Base-by-base conservation (phyloP, 2,329 filamentous ascomycete genomes). In the Purpureocillium takamizusanense region DNA sequence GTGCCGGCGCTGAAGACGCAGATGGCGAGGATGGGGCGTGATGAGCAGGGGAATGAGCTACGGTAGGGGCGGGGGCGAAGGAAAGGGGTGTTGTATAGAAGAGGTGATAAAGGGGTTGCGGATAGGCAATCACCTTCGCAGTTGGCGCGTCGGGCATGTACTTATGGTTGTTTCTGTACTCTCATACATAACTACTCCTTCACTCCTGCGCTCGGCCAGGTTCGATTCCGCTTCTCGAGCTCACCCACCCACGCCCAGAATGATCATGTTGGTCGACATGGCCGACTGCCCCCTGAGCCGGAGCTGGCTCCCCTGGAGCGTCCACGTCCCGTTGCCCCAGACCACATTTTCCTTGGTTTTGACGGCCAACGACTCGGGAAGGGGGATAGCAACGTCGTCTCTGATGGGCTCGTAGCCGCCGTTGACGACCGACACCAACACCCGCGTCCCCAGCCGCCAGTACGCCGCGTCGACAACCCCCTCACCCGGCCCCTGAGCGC, bases 1-100 rank as follows among this genome's bases (percentile, higher is more conserved):
- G 48, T 42, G 21, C 50, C 53, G 7, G 42, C 43, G 15, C 41
- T 66, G 37, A 59, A 54, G 46, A 60, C 52, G 18, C 59, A 63
- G 43, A 57, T 54, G 37, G 43, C 51, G 27, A 52, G 62, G 31
- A 42, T 65, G 46, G 46, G 48, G 4, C 49, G 53, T 23, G 46
- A 53, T 36, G 47, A 45, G 31, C 38, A 45, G 23, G 54, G 51
- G 0, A 39, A 41, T n/a, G 28, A 35, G 11, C 45, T 41, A 15
- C 41, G 45, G 27, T 41, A 29, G 21, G 21, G 21, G 6, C 6
- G 5, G 21, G 21, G 10, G 21, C 10, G 21, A 10, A n/a, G n/a
- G n/a, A n/a, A n/a, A n/a, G 21, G 6, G 10, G 21, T 6, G 21
- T 25, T 10, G 5, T 5, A 25, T 10, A 25, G 5, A 10, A 10